A percentile compares a stretch with the other conserved stretches of the same genome.
Conservation (phyloP, 2,329 filamentous ascomycete species). For the Clarireedia monteithiana region DNA sequence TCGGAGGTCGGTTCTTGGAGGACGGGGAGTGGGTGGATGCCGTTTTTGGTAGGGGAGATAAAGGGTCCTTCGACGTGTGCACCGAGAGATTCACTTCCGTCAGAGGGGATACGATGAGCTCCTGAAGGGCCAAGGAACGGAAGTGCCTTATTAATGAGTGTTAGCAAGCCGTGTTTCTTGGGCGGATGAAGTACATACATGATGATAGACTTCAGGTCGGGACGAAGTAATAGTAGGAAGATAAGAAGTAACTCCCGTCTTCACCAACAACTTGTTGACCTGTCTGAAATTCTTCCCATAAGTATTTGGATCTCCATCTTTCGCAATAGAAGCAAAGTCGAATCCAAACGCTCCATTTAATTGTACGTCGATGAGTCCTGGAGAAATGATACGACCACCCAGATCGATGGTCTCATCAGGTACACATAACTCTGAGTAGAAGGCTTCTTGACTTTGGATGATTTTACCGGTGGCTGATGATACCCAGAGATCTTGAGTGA, state of each 20-base stretch:
- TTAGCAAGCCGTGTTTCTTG: background rate
- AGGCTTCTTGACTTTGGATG: constrained; percentile 58
- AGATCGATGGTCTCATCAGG: constrained; percentile 75
- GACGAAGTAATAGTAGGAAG: constrained; percentile 81
- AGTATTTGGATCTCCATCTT: constrained; percentile 54
- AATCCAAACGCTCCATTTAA: constrained; percentile 90
- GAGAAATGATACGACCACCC: constrained; percentile 72
- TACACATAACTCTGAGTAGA: constrained; percentile 59
- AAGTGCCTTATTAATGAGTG: constrained; percentile 43
- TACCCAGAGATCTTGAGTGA: constrained; percentile 81
- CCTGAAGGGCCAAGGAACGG: constrained; percentile 72
- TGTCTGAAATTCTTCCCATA: constrained; percentile 67
- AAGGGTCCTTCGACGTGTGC: constrained; percentile 92
- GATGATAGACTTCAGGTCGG: constrained; percentile 71
- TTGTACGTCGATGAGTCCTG: constrained; percentile 85
- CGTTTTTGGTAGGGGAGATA: constrained; percentile 73
- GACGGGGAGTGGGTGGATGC: constrained; percentile 71
- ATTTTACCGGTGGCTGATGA: constrained; percentile 76
- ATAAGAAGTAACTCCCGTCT: constrained; percentile 82
- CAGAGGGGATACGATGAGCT: constrained; percentile 45
- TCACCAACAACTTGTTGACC: constrained; percentile 63
- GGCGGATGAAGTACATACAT: constrained; percentile 37
- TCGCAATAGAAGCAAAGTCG: constrained; percentile 76
- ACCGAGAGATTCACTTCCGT: constrained; percentile 80
- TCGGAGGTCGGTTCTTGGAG: constrained; percentile 46